Base-by-base conservation (phyloP, 2,329 filamentous ascomycete species). In the Diplodia intermedia region DNA sequence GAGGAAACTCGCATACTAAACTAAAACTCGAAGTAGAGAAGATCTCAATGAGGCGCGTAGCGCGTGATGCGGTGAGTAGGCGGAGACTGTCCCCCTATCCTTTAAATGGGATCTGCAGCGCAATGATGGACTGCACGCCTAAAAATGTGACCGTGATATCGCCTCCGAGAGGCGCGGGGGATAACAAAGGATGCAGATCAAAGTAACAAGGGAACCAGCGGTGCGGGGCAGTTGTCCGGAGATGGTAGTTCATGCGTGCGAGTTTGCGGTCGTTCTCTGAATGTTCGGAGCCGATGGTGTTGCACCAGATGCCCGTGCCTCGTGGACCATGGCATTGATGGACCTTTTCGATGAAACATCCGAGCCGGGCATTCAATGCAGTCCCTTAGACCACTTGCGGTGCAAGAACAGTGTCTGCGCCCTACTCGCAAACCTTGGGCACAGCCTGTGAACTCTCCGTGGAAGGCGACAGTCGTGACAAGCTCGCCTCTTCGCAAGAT, bases 71-170 rank as follows among this genome's bases (percentile, higher is more conserved):
- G 40, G 40, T 49, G 60, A 52, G 31, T 29, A 62, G 18, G 15
- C 29, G 43, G 29, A 62, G 57, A 26, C 26, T 7, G 36, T 63
- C 47, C 60, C 47, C 60, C 47, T 52, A 52, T 63, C 60, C 47
- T 62, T 52, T 26, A n/a, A 63, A 47, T 63, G 60, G 31, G 60
- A 63, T 63, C 60, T 63, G 60, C 60, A 33, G 29, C 38, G 60
- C 60, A 47, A 33, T 20, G 60, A 20, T 9, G 20, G 2, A 38
- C 18, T 63, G 43, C 43, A 63, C 60, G 60, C 60, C 43, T 63
- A 33, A 52, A n/a, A 43, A 50, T 52, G 50, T 47, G 29, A 61
- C 54, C 12, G 56, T 61, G 56, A 26, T 61, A 38, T 63, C 60
- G 60, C 29, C 26, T 52, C 43, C 47, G 50, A 38, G 18, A 43